phyloP scores from a whole-genome alignment of 805 yeast species.

The Jamesozyma hellenica region DNA sequence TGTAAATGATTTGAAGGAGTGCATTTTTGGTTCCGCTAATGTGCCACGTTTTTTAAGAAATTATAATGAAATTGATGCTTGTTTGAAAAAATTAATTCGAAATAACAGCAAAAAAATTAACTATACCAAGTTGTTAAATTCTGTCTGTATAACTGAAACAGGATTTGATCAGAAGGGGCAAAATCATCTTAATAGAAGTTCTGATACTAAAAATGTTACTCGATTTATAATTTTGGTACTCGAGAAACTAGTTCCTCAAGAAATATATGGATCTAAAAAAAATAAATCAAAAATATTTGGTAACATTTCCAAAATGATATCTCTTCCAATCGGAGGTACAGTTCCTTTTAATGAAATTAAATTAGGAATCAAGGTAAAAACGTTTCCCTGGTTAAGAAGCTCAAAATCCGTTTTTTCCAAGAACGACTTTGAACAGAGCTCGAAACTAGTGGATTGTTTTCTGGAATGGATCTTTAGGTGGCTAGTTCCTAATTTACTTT shows the following conservation, averaged over 20 bases:
- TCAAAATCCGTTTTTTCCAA: constrained; percentile 23
- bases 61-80: not conserved
- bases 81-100: constrained; percentile 13
- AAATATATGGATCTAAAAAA: constrained; percentile 40
- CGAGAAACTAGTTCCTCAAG: constrained; percentile 41
- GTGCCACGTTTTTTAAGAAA: not conserved
- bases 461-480: constrained; percentile 47
- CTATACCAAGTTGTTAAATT: constrained; percentile 32
- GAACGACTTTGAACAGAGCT: constrained; percentile 35
- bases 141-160: constrained; percentile 23
- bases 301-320: constrained; percentile 32
- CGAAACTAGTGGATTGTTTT: constrained; percentile 32
- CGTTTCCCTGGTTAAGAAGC: constrained; percentile 48
- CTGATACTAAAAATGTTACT: constrained; percentile 30
- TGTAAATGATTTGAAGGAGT: not conserved
- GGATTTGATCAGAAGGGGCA: constrained; percentile 3
- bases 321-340: constrained; percentile 30
- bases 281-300: constrained; percentile 38
- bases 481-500: constrained; percentile 39
- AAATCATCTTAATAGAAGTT: constrained; percentile 27
- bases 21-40: not conserved
- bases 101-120: constrained; percentile 29
- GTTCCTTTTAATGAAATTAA: constrained; percentile 29
- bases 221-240: constrained; percentile 35
- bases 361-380: constrained; percentile 27